Percentiles rank a stretch among this genome's conserved stretches.
These are phyloP conservation scores for Phytopythium montanum DNA, from an alignment of 352 stramenopile genomes.

Conservation along the genomic window DNA sequence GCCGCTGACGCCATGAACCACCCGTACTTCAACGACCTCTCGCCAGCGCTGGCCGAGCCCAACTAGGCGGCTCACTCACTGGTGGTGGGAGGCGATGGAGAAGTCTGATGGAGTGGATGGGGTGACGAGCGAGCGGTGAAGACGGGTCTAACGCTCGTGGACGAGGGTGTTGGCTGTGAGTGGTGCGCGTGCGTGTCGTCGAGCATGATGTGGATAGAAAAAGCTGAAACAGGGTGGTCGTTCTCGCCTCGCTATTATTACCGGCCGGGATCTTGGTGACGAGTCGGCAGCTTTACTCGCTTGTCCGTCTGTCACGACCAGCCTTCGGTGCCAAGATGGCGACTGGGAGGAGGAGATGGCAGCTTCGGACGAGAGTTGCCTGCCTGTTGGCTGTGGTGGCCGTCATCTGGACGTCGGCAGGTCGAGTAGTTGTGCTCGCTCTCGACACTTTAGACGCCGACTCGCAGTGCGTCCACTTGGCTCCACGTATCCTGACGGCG, in stretches of 20 bases:
- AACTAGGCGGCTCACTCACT: constrained; percentile 18
- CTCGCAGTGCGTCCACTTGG: not conserved
- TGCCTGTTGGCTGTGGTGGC: not conserved
- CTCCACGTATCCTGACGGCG: constrained; percentile 22
- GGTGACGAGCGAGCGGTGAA: not conserved
- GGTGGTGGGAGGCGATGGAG: too few species aligned
- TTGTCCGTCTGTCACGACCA: not conserved
- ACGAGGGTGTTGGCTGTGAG: constrained; percentile 1
- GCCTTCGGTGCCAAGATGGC: not conserved
- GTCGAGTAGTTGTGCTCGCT: not conserved
- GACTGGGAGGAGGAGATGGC: not conserved
- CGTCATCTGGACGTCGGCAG: not conserved
- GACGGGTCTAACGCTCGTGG: not conserved
- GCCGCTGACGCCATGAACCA: constrained; percentile 95
- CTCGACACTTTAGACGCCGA: not conserved
- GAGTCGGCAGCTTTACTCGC: not conserved
- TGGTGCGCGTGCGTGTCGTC: constrained; percentile 1
- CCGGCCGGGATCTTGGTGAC: not conserved
- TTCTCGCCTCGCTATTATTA: constrained; percentile 4
- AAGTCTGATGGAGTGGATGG: not conserved
- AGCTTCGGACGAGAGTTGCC: not conserved
- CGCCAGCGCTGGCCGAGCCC: constrained; percentile 63
- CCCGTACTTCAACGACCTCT: constrained; percentile 95
- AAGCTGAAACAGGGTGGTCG: not conserved
- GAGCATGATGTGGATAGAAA: constrained; percentile 7